These are phyloP conservation scores for Chlamydomonas incerta DNA, from an alignment of 139 green algal genomes.

Conservation along the genomic window DNA sequence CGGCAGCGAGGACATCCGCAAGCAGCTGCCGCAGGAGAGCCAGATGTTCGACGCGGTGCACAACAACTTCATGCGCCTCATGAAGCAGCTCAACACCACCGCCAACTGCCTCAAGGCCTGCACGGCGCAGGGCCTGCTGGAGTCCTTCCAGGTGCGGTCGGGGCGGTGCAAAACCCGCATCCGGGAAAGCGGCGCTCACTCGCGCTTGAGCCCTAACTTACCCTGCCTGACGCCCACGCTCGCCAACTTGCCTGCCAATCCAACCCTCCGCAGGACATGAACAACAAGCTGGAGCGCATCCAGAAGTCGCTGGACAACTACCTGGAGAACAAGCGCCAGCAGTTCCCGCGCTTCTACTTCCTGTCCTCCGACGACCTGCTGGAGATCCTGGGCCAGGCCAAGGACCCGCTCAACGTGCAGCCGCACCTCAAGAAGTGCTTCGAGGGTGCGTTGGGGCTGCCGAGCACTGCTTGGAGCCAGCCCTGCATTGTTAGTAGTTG, in stretches of 20 bases:
- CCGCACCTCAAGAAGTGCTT: conserved; percentile 92
- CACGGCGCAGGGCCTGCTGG: conserved; percentile 68
- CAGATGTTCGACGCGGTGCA: conserved; percentile 83
- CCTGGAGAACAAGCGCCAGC: conserved; percentile 89
- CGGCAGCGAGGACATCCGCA: conserved; percentile 91
- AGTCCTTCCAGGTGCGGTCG: conserved; percentile 75
- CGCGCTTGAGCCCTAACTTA: too few species aligned
- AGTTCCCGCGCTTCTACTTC: conserved; percentile 96
- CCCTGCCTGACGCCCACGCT: too few species aligned
- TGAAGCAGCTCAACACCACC: conserved; percentile 62
- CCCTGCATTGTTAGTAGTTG: too few species aligned
- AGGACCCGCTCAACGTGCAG: conserved; percentile 89
- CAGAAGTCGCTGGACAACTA: conserved; percentile 93
- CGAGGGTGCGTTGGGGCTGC: conserved; percentile 74
- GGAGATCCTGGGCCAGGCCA: conserved; percentile 91
- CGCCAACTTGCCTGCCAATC: too few species aligned
- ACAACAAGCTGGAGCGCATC: conserved; percentile 89
- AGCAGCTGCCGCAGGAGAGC: conserved; percentile 85
- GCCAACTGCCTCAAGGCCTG: conserved; percentile 67
- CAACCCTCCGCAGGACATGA: conserved; percentile 75
- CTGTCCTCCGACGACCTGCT: conserved; percentile 89
- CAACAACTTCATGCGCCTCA: conserved; percentile 68
- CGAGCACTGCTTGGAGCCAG: too few species aligned
- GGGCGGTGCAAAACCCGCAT: too few species aligned
- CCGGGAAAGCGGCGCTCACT: too few species aligned